These are phyloP conservation scores for Cercospora janseana DNA, from an alignment of 2,329 filamentous ascomycete genomes.

Conservation along the genomic window DNA sequence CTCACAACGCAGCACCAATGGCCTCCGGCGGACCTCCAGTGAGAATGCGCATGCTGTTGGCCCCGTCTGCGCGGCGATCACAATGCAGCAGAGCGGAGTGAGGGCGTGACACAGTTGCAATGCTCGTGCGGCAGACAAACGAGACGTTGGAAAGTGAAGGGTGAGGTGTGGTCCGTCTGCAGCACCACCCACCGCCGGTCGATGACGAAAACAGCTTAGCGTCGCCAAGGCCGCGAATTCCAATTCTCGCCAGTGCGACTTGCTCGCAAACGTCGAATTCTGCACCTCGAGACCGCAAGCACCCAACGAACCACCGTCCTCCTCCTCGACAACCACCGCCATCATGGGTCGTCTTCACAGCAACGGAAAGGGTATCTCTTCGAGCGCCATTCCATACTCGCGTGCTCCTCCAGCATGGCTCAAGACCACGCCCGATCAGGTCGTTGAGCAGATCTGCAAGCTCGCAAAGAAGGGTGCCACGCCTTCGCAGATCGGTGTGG, in stretches of 20 bases:
- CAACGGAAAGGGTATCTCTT: conserved; percentile 98
- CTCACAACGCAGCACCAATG: conserved; percentile 3
- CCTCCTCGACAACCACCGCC: conserved; percentile 38
- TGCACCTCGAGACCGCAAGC: conserved; percentile 4
- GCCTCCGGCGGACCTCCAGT: background rate
- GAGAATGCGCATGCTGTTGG: conserved; percentile 1
- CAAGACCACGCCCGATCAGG: conserved; percentile 97
- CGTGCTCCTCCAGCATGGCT: conserved; percentile 90
- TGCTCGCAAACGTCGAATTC: background rate
- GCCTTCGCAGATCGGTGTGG: conserved; percentile 97
- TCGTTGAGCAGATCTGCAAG: conserved; percentile 99
- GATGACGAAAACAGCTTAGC: background rate
- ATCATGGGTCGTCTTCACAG: conserved; percentile 97
- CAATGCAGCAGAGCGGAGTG: background rate
- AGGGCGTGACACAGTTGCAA: background rate
- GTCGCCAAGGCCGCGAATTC: conserved; percentile 6
- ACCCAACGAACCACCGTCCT: conserved; percentile 8
- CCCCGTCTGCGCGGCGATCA: too few relatives aligned
- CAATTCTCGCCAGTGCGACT: conserved; percentile 3
- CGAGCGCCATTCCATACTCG: conserved; percentile 95
- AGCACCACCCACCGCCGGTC: background rate
- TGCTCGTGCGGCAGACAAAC: background rate
- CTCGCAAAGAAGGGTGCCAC: conserved; percentile 98
- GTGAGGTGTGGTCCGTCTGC: conserved; percentile 5
- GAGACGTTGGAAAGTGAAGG: background rate